Evolutionary conservation across 2,329 filamentous ascomycete genomes (phyloP).

Genomic region (Metarhizium humberi): DNA sequence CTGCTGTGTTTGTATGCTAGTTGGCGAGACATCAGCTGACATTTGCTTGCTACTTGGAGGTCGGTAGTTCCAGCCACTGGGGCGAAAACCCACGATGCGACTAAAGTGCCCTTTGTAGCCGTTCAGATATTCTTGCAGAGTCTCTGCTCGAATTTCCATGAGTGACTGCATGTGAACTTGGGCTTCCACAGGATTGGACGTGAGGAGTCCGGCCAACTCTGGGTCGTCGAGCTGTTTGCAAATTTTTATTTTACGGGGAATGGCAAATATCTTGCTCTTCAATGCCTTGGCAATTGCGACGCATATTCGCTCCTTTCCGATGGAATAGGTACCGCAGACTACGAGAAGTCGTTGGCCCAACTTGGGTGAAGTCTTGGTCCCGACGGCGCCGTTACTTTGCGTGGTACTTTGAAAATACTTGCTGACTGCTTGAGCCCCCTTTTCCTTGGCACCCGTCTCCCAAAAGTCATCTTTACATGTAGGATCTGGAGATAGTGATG

Average conservation of each 20-base stretch:
- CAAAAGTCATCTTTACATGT: conserved; percentile 37
- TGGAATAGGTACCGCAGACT: conserved; percentile 93
- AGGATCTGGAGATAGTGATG: conserved; percentile 61
- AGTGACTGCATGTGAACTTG: conserved; percentile 98
- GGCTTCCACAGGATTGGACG: conserved; percentile 68
- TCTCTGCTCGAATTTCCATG: conserved; percentile 88
- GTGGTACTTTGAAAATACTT: conserved; percentile 40
- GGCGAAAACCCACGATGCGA: conserved; percentile 81
- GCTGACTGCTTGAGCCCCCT: conserved; percentile 36
- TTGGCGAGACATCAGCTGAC: conserved; percentile 39
- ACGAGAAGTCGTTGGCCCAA: conserved; percentile 62
- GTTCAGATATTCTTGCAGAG: conserved; percentile 79
- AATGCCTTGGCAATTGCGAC: conserved; percentile 83
- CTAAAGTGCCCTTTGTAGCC: conserved; percentile 73
- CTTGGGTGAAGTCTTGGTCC: conserved; percentile 9
- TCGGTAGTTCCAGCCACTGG: conserved; percentile 89
- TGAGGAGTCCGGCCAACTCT: conserved; percentile 70
- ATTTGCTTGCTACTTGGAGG: conserved; percentile 50
- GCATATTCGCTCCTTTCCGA: conserved; percentile 95
- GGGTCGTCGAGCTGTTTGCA: conserved; percentile 78
- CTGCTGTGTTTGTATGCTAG: conserved; percentile 38
- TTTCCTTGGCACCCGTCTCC: conserved; percentile 32
- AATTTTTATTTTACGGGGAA: conserved; percentile 73
- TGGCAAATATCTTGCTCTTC: conserved; percentile 80
- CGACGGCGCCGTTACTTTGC: conserved; percentile 19